Percentiles rank a stretch among this genome's conserved stretches.
phyloP scores from a whole-genome alignment of 345 rosid species.

The Populus euphratica region DNA sequence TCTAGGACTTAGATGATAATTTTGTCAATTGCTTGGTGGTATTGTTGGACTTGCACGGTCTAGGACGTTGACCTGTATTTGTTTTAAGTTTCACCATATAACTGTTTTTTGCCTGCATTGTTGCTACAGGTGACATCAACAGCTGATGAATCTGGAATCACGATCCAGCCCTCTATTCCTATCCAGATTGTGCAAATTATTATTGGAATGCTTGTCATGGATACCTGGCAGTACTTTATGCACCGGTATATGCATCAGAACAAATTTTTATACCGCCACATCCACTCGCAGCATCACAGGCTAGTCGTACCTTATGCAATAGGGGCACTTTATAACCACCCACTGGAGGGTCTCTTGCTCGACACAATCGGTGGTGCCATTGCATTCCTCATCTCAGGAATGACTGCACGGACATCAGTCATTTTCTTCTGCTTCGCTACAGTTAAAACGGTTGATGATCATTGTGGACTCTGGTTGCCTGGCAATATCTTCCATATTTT shows the following conservation, averaged over 20 bases:
- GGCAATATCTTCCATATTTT: slow-evolving; percentile 59
- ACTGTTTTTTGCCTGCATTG: not conserved
- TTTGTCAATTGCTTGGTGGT: not conserved
- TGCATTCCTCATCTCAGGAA: slow-evolving; percentile 64
- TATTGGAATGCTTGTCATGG: slow-evolving; percentile 63
- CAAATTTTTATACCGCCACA: slow-evolving; percentile 59
- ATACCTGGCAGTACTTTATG: slow-evolving; percentile 68
- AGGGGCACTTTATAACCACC: slow-evolving; percentile 71
- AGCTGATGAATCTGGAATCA: slow-evolving; percentile 37
- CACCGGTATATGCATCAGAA: slow-evolving; percentile 73
- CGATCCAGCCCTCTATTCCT: slow-evolving; percentile 44
- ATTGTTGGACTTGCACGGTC: not conserved
- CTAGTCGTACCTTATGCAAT: slow-evolving; percentile 67
- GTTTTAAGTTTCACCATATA: not conserved
- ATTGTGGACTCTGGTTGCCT: slow-evolving; percentile 68
- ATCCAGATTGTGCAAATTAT: slow-evolving; percentile 48
- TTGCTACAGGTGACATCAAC: slow-evolving; percentile 50
- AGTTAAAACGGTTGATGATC: slow-evolving; percentile 66
- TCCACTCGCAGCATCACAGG: slow-evolving; percentile 70
- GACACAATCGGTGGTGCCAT: slow-evolving; percentile 69
- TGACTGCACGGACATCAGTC: slow-evolving; percentile 66
- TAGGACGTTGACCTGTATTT: not conserved
- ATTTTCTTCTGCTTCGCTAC: slow-evolving; percentile 65
- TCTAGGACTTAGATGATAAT: slow-evolving; percentile 2
- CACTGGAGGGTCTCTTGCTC: slow-evolving; percentile 62